phyloP scores from a whole-genome alignment of 371 early-diverging fungal genomes.

The Mucor racemosus region DNA sequence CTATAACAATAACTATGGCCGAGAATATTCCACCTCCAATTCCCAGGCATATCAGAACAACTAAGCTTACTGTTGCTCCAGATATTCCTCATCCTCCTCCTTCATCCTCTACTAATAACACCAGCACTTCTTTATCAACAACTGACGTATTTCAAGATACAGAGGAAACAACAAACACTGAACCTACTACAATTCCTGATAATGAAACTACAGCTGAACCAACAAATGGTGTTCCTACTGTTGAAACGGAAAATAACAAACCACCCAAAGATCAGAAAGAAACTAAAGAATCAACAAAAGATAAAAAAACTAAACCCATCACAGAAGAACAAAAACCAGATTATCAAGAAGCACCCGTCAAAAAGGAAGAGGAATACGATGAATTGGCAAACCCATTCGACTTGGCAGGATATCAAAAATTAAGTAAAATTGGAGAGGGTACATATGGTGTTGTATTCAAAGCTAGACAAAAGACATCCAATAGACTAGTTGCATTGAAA shows the following conservation, averaged over 20 bases:
- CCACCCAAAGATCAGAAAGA: not conserved
- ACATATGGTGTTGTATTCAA: constrained; percentile 98
- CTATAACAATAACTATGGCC: constrained; percentile 5
- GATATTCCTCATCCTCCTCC: not conserved
- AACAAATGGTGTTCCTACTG: too few relatives aligned
- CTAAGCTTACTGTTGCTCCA: not conserved
- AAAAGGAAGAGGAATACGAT: constrained; percentile 11
- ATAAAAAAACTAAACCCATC: not conserved
- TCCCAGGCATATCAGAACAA: constrained; percentile 3
- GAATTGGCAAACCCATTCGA: constrained; percentile 16
- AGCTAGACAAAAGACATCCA: constrained; percentile 77
- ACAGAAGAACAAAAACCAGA: not conserved
- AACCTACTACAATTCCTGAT: not conserved
- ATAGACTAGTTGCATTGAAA: constrained; percentile 91
- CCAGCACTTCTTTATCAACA: not conserved
- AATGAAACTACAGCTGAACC: not conserved
- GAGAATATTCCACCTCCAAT: constrained; percentile 6
- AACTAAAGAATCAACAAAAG: not conserved
- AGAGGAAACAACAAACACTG: not conserved
- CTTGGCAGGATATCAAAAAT: constrained; percentile 61
- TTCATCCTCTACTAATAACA: not conserved
- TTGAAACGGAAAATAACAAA: too few relatives aligned
- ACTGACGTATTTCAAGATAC: not conserved
- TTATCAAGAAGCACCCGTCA: not conserved
- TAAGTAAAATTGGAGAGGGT: constrained; percentile 97